These are phyloP conservation scores for Wickerhamiella sorbophila DNA, from an alignment of 805 yeast species.

Conservation along the genomic window DNA sequence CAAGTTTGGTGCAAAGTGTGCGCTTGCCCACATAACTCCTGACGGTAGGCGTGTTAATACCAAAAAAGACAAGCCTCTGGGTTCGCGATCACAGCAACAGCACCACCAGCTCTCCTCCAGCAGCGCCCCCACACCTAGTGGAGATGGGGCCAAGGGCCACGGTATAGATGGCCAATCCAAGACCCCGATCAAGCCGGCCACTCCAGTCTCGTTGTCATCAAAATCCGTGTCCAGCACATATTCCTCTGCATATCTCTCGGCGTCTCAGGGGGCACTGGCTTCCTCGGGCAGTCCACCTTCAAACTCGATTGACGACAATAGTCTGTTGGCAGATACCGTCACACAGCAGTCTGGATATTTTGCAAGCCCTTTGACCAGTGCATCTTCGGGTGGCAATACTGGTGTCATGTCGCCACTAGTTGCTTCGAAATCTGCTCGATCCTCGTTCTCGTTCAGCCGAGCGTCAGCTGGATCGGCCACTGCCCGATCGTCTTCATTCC, in stretches of 20 bases:
- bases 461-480: neutral
- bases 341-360: neutral
- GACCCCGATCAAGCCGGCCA: neutral
- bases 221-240: neutral
- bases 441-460: neutral
- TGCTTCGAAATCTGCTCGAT: neutral
- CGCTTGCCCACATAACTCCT: slow-evolving; percentile 78
- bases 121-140: no score
- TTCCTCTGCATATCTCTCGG: no score
- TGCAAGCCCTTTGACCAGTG: neutral
- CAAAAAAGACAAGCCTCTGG: slow-evolving; percentile 9
- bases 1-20: slow-evolving; percentile 88
- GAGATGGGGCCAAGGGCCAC: no score
- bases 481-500: neutral
- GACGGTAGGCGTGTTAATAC: slow-evolving; percentile 70
- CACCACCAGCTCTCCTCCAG: no score
- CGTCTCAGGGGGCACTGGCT: neutral
- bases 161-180: neutral
- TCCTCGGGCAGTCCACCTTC: neutral
- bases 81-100: no score
- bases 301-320: neutral
- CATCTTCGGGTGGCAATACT: neutral
- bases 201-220: no score
- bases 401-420: neutral
- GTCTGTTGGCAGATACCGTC: neutral